Evolutionary conservation across 2,329 filamentous ascomycete genomes (phyloP).

Genomic region (Emergomyces orientalis): DNA sequence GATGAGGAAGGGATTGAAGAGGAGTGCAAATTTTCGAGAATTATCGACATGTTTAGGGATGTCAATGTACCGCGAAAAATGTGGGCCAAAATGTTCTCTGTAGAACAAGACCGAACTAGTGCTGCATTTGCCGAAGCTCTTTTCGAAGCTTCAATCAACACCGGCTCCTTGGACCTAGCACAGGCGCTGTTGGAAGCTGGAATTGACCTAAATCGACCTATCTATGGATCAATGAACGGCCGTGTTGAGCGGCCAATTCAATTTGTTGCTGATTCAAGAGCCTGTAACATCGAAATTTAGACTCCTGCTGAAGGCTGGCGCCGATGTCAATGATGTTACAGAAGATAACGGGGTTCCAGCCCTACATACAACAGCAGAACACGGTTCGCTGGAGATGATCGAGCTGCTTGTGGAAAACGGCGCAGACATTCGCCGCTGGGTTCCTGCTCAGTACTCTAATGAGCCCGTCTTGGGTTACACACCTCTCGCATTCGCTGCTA

Average conservation of each 20-base stretch:
- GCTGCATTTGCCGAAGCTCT: neutral
- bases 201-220: neutral
- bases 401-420: conserved; percentile 18
- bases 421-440: conserved; percentile 9
- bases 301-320: neutral
- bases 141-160: conserved; percentile 1
- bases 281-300: neutral
- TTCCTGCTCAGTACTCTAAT: neutral
- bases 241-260: neutral
- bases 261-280: neutral
- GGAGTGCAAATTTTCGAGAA: neutral
- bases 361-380: conserved; percentile 11
- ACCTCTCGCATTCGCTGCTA: neutral
- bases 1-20: neutral
- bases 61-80: neutral
- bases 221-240: neutral
- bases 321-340: neutral
- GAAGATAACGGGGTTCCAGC: neutral
- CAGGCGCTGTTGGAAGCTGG: neutral
- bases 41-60: neutral
- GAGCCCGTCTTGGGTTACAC: neutral
- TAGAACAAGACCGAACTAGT: neutral
- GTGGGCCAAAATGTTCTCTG: neutral
- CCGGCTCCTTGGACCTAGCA: neutral
- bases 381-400: conserved; percentile 13